phyloP scores from a whole-genome alignment of 2,329 filamentous ascomycete genomes.

The Ascochyta fabae region DNA sequence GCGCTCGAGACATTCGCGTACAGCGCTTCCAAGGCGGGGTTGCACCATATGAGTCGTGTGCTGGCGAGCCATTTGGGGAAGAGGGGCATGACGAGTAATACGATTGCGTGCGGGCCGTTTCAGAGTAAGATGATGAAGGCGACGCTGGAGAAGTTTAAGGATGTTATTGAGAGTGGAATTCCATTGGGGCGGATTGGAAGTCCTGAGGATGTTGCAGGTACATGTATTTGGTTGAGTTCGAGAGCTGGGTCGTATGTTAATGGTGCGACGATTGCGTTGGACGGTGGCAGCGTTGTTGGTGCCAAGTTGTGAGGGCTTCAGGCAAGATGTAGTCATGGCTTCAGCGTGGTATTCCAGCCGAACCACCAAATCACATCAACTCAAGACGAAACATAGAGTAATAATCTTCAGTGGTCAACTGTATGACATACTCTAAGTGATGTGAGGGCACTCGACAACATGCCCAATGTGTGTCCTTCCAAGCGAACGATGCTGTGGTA shows the following conservation, averaged over 20 bases:
- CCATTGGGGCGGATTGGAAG: constrained; percentile 72
- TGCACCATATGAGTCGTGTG: constrained; percentile 69
- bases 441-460: background rate
- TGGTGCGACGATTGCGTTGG: constrained; percentile 52
- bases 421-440: too few species aligned
- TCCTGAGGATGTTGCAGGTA: constrained; percentile 72
- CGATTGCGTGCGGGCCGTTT: constrained; percentile 74
- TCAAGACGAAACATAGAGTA: too few species aligned
- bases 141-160: constrained; percentile 66
- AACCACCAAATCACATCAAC: too few species aligned
- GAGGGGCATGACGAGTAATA: constrained; percentile 68
- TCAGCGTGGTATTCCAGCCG: too few species aligned
- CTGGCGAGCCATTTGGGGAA: constrained; percentile 68
- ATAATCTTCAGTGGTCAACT: background rate
- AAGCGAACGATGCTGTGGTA: constrained; percentile 16
- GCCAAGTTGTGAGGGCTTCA: constrained; percentile 42
- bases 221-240: constrained; percentile 73
- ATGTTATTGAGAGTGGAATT: constrained; percentile 63
- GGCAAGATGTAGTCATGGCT: too few species aligned
- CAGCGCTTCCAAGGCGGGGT: constrained; percentile 66
- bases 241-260: constrained; percentile 63
- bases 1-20: constrained; percentile 66
- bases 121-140: constrained; percentile 76
- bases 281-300: constrained; percentile 49
- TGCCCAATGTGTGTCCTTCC: background rate